Evolutionary conservation across 2,329 filamentous ascomycete genomes (phyloP), one percentile per base, ranked within the genome.

Genomic region (Talaromyces piceae): DNA sequence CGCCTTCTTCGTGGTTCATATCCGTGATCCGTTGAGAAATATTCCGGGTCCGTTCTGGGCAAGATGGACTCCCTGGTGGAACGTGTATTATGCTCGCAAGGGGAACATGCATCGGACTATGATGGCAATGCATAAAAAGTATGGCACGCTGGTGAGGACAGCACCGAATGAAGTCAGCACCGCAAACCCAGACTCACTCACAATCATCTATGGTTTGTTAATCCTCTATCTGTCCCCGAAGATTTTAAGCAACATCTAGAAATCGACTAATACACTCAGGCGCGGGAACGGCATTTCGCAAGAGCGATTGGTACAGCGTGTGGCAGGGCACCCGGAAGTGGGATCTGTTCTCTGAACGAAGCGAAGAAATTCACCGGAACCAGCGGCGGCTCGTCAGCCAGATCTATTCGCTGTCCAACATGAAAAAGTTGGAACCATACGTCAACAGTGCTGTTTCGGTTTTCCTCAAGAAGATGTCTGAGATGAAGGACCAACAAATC

Each of bases 291-390:
- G 67, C 66, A 4, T 75, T 71, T 45, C 54, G 63, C 3, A 76
- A 76, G 53, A 65, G 61, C 2, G 54, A 61, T 3, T 74, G 67
- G 64, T 75, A 76, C 52, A 56, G 52, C 18, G 66, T 66, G 25
- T 70, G 59, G 63, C 69, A 71, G 58, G 69, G 64, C 16, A 63
- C 64, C 30, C 62, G 67, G 5, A 66, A 66, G 49, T 66, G 69
- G 39, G 66, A 71, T 48, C 60, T 74, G 2, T 73, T 73, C 53
- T 61, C 65, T 11, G 69, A 71, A 46, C 57, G 63, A 12, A 58
- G 69, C 43, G 67, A 69, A 51, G 55, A 54, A 27, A 56, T 69
- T 13, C 72, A 74, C 57, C 59, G 59, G 11, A 58, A 58, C 22
- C 61, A 68, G 54, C 61, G 63, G 41, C 63, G 62, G 41, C 60